A percentile compares a stretch with the other conserved stretches of the same genome.
Conservation (phyloP, 169 alveolate species). For the Theileria annulata region DNA sequence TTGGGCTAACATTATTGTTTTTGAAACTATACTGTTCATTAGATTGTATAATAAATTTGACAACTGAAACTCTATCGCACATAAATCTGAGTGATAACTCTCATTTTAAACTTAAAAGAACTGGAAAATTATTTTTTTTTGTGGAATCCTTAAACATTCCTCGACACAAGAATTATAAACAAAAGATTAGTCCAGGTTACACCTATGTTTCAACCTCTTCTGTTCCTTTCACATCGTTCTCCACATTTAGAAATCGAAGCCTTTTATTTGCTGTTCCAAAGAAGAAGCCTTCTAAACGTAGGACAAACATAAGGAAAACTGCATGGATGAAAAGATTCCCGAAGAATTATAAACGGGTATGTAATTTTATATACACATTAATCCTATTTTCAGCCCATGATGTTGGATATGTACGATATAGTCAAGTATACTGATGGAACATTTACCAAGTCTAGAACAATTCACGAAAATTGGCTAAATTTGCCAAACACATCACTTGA, state of each 20-base stretch:
- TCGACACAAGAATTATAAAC: conserved; percentile 2
- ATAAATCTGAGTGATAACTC: conserved; percentile 5
- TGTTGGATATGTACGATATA: conserved; percentile 61
- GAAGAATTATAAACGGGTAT: conserved; percentile 67
- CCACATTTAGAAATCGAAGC: background rate
- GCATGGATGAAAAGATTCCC: conserved; percentile 83
- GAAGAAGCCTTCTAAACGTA: conserved; percentile 77
- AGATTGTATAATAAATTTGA: background rate
- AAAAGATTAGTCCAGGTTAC: conserved; percentile 19
- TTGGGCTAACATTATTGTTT: conserved; percentile 26
- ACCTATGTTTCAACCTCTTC: background rate
- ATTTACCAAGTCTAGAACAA: conserved; percentile 66
- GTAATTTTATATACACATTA: background rate
- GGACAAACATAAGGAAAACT: conserved; percentile 74
- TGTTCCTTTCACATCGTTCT: background rate
- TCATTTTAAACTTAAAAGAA: conserved; percentile 13
- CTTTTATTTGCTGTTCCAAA: conserved; percentile 75
- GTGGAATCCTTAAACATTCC: conserved; percentile 23
- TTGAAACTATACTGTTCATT: conserved; percentile 7
- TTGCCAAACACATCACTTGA: conserved; percentile 75
- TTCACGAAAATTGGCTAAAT: conserved; percentile 75
- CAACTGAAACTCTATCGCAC: conserved; percentile 21
- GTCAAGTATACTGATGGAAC: conserved; percentile 65
- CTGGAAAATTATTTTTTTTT: conserved; percentile 28
- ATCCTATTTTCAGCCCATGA: conserved; percentile 58